Evolutionary conservation across 2,329 filamentous ascomycete species (phyloP).

Genomic region (Alternaria solani): DNA sequence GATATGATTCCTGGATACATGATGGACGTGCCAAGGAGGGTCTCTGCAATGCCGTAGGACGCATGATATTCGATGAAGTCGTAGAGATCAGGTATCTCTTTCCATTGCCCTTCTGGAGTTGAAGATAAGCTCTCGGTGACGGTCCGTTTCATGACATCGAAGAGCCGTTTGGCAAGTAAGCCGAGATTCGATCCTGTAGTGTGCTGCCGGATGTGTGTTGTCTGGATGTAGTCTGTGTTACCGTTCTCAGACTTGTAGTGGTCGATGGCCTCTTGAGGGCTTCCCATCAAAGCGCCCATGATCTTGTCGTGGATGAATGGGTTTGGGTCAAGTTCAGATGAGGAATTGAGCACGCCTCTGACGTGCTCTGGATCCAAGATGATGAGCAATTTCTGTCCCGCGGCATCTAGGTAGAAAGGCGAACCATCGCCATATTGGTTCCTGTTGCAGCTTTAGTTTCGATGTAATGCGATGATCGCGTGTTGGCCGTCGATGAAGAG

Average conservation of each 20-base stretch:
- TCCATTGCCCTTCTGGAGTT: slow-evolving; percentile 8
- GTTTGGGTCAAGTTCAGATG: slow-evolving; percentile 24
- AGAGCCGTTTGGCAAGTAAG: slow-evolving; percentile 18
- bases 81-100: slow-evolving; percentile 21
- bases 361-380: slow-evolving; percentile 25
- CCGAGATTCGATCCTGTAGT: slow-evolving; percentile 15
- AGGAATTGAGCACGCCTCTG: slow-evolving; percentile 13
- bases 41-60: slow-evolving; percentile 14
- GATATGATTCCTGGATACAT: slow-evolving; percentile 16
- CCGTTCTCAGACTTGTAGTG: slow-evolving; percentile 19
- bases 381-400: slow-evolving; percentile 26
- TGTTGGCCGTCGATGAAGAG: neutral
- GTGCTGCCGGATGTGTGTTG: slow-evolving; percentile 22
- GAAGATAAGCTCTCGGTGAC: slow-evolving; percentile 2
- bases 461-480: too few species aligned
- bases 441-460: slow-evolving; percentile 1
- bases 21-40: slow-evolving; percentile 20
- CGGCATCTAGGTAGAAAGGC: slow-evolving; percentile 28
- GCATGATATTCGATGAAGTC: slow-evolving; percentile 17
- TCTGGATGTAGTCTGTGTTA: slow-evolving; percentile 20
- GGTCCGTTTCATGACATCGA: slow-evolving; percentile 15
- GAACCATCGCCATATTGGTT: slow-evolving; percentile 23
- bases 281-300: slow-evolving; percentile 24
- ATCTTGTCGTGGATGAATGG: slow-evolving; percentile 26
- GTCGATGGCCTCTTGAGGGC: slow-evolving; percentile 23